phyloP scores from a whole-genome alignment of 768 basidiomycete species.

The Tricholoma furcatifolium region DNA sequence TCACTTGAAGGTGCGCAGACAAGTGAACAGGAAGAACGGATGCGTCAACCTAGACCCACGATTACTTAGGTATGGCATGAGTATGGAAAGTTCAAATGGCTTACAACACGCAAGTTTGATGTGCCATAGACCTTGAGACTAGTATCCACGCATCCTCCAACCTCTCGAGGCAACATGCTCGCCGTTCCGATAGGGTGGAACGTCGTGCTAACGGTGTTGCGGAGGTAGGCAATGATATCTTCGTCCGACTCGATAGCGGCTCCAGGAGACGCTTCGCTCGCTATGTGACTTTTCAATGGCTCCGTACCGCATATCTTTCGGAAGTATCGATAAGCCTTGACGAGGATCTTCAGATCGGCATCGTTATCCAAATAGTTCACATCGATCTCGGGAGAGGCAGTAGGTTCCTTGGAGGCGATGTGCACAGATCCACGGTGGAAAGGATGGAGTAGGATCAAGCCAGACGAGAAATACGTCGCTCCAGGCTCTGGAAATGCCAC shows the following conservation, averaged over 20 bases:
- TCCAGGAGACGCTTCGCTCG: constrained; percentile 7
- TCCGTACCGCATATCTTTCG: constrained; percentile 9
- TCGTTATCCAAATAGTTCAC: constrained; percentile 13
- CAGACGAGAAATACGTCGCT: constrained; percentile 19
- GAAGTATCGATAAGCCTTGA: constrained; percentile 17
- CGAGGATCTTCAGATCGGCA: constrained; percentile 22
- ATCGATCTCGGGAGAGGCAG: constrained; percentile 16
- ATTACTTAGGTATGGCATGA: not conserved
- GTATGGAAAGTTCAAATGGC: not conserved
- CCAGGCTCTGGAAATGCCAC: constrained; percentile 13
- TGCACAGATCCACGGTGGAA: constrained; percentile 39
- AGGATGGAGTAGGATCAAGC: constrained; percentile 29
- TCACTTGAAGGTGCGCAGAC: constrained; percentile 18
- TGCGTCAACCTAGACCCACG: constrained; percentile 16
- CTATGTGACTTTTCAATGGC: constrained; percentile 6
- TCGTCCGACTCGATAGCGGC: not conserved
- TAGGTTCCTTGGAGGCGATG: constrained; percentile 19
- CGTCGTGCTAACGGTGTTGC: constrained; percentile 1
- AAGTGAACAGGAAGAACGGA: constrained; percentile 21
- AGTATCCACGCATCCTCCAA: constrained; percentile 33
- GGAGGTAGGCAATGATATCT: constrained; percentile 9
- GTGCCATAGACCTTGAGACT: constrained; percentile 27
- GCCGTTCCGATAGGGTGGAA: constrained; percentile 26
- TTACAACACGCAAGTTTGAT: not conserved
- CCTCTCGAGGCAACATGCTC: constrained; percentile 29